phyloP scores from a whole-genome alignment of 2,329 filamentous ascomycete genomes.

The Aspergillus versicolor region DNA sequence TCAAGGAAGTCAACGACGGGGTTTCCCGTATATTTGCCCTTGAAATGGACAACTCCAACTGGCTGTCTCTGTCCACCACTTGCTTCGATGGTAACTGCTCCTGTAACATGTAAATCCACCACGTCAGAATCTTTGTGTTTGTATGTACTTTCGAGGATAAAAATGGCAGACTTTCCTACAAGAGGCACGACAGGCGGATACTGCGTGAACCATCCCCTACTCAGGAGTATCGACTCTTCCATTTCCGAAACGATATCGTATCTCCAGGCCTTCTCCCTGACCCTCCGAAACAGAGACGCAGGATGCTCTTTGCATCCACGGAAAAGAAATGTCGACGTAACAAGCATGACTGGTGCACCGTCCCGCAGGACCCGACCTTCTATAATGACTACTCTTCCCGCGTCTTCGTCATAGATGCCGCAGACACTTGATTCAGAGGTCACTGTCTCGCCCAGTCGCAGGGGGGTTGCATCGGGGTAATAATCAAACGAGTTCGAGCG shows the following conservation, averaged over 20 bases:
- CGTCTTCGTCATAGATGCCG: conserved; percentile 12
- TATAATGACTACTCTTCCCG: conserved; percentile 14
- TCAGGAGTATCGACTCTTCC: conserved; percentile 13
- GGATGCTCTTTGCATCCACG: background rate
- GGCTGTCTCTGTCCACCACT: background rate
- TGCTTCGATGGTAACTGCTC: conserved; percentile 2
- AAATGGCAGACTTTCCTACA: conserved; percentile 11
- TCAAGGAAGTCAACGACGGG: conserved; percentile 19
- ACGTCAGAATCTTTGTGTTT: background rate
- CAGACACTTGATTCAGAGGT: conserved; percentile 14
- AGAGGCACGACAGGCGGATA: conserved; percentile 1
- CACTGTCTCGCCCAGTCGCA: conserved; percentile 16
- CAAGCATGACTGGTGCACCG: conserved; percentile 8
- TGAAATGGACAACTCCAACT: conserved; percentile 12
- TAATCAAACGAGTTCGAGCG: conserved; percentile 18
- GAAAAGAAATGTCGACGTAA: conserved; percentile 18
- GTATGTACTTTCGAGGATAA: conserved; percentile 11
- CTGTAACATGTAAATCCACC: conserved; percentile 10
- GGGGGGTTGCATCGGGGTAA: background rate
- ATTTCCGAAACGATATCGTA: conserved; percentile 5
- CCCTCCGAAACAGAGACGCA: conserved; percentile 6
- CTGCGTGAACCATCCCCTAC: conserved; percentile 15
- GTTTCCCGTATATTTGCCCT: conserved; percentile 13
- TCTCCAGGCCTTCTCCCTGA: conserved; percentile 5
- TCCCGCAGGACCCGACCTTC: conserved; percentile 13